Evolutionary conservation across 2,329 filamentous ascomycete species (phyloP).

Genomic region (Cercospora citrullina): DNA sequence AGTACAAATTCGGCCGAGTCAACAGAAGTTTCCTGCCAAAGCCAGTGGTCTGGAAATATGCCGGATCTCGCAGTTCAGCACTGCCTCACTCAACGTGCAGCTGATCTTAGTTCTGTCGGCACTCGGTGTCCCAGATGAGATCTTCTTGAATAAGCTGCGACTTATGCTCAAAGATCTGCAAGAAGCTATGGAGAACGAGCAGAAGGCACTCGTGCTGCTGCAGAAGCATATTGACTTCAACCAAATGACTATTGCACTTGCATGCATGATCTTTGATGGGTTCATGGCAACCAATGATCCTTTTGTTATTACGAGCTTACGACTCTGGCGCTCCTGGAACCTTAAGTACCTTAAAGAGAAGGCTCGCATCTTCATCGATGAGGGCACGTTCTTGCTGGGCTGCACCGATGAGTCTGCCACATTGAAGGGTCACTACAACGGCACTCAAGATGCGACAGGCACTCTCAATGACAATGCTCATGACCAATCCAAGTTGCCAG

Average conservation of each 20-base stretch:
- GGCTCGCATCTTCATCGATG: constrained; percentile 75
- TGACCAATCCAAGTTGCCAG: constrained; percentile 56
- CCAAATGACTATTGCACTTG: constrained; percentile 71
- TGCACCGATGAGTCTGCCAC: constrained; percentile 81
- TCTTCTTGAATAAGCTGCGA: constrained; percentile 68
- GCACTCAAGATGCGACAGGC: background rate
- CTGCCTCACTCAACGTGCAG: constrained; percentile 84
- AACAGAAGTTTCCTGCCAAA: constrained; percentile 77
- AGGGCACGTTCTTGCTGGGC: constrained; percentile 85
- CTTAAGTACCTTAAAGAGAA: constrained; percentile 92
- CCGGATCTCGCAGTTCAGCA: constrained; percentile 71
- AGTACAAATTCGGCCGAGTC: constrained; percentile 77
- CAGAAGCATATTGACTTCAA: constrained; percentile 81
- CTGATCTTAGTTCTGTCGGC: constrained; percentile 81
- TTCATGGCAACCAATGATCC: constrained; percentile 77
- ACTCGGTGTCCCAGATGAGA: constrained; percentile 66
- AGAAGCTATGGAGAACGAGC: constrained; percentile 65
- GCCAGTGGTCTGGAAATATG: constrained; percentile 82
- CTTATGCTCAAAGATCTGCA: constrained; percentile 69
- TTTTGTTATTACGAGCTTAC: constrained; percentile 75
- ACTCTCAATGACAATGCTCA: constrained; percentile 43
- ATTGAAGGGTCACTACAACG: constrained; percentile 68
- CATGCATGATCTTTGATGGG: constrained; percentile 73
- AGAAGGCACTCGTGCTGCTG: constrained; percentile 66
- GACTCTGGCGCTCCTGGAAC: constrained; percentile 85